Base-by-base conservation (phyloP, 2,329 filamentous ascomycete species). In the Arthrobotrys iridis region DNA sequence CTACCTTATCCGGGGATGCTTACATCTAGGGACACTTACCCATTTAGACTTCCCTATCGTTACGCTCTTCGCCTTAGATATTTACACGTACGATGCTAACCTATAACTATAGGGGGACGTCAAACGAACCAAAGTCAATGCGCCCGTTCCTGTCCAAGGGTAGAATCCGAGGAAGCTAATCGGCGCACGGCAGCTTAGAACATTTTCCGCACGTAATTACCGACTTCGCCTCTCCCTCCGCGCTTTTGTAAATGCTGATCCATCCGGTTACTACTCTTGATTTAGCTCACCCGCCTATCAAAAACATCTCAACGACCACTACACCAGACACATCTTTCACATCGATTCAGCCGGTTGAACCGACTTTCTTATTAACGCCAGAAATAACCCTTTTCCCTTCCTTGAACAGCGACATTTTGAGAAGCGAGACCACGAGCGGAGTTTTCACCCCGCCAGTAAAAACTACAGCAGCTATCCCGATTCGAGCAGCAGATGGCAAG, bases 81-180 rank as follows among this genome's bases (percentile, higher is more conserved):
- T 3, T 6, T 15, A n/a, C 6, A 11, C 13, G 10, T 46, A 11
- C 13, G 40, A 7, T 45, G 26, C 57, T 68, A 45, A 60, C 40
- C 24, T 46, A 35, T 18, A 18, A 46, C 11, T 59, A 15, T 62
- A 75, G 71, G 71, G 63, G 5, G 71, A 75, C 30, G 71, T 75
- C 13, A 75, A 75, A 59, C 52, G 71, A 18, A 67, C 71, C 2
- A 75, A 75, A 62, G 71, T 75, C 6, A 67, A 67, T 33, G 63
- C 63, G 22, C 71, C 59, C 15, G 71, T 75, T n/a, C 63, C 71
- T 35, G 71, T 75, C 58, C 71, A 75, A 68, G 71, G 57, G 43
- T 75, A 75, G 71, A 30, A 46, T 59, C 46, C 63, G 68, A 28
- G 58, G 35, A 43, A 22, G 52, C 24, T 11, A 46, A 7, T 63